A percentile compares a stretch with the other conserved stretches of the same genome.
Conservation (phyloP, 2,329 filamentous ascomycete species). For the Acephala macrosclerotiorum region DNA sequence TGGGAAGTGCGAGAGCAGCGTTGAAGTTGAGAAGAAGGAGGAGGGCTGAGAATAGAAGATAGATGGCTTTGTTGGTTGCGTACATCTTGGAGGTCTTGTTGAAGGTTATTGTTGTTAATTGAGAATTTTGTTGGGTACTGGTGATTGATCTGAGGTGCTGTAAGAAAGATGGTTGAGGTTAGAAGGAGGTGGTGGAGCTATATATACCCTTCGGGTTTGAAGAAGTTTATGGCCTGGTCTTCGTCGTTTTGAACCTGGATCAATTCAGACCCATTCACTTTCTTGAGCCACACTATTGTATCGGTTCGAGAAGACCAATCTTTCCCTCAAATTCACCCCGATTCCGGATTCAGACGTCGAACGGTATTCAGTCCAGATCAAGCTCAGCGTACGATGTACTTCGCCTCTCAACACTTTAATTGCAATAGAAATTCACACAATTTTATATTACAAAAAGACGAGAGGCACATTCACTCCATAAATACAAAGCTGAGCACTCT, state of each 20-base stretch:
- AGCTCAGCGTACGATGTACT: background rate
- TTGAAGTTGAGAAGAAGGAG: background rate
- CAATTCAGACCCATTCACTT: no score
- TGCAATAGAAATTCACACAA: background rate
- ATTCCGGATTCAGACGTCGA: background rate
- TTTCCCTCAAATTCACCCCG: background rate
- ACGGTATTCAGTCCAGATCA: background rate
- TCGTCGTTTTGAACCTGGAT: no score
- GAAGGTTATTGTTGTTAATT: background rate
- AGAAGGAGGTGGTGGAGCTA: background rate
- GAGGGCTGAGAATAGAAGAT: background rate
- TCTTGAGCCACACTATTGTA: background rate
- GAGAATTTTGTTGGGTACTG: background rate
- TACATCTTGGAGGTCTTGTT: slow-evolving; percentile 3
- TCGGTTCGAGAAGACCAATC: background rate
- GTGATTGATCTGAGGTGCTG: background rate
- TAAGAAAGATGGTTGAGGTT: background rate
- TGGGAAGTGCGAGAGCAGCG: background rate
- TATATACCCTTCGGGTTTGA: background rate
- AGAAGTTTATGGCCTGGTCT: no score
- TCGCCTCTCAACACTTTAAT: background rate
- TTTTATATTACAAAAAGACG: background rate
- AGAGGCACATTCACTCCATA: slow-evolving; percentile 1
- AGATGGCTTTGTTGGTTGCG: background rate
- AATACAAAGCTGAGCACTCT: background rate